Base-by-base conservation (phyloP, 495 filamentous ascomycete genomes). In the Trichodelitschia bisporula region DNA sequence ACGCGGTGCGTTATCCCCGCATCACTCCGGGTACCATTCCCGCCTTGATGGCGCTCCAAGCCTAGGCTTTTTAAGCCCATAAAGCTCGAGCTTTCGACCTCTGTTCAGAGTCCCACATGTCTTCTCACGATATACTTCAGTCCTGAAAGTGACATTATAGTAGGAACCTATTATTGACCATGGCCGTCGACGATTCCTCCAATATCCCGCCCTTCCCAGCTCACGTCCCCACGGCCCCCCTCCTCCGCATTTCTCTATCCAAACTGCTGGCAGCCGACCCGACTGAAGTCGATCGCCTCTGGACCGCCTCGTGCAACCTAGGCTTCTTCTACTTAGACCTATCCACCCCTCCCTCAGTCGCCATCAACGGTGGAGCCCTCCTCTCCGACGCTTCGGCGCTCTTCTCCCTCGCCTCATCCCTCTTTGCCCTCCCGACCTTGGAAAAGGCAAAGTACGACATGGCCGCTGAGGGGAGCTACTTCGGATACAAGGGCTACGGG, bases 311-410 rank as follows among this genome's bases (percentile, higher is more conserved):
- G 18, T 53, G 57, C 15, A 55, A 61, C 4, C 53, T 70, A 13
- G 69, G 69, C 12, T 69, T 72, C 48, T 73, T 71, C 48, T 71
- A 72, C 34, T 54, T 72, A 1, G 59, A 66, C 31, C 46, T 73
- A 1, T 40, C 43, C 2, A 54, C 48, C 23, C 50, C 47, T 4
- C 32, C 46, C 3, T 33, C 42, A 9, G 55, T 48, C 26, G 49
- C 49, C 5, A 33, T 48, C 2, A 34, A 46, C 15, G 57, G 57
- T 4, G 38, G 48, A 1, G 40, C 44, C 0, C 44, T 70, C 15
- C 48, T 62, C 0, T 4, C 30, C 2, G 52, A 64, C 19, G 54
- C 56, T 2, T 53, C 61, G 6, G 30, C 42, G 4, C 41, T 72
- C 9, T 65, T 65, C 30, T 25, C 37, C 3, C 33, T 62, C 1